phyloP scores from a whole-genome alignment of 129 eudicot species.

The Silybum marianum region DNA sequence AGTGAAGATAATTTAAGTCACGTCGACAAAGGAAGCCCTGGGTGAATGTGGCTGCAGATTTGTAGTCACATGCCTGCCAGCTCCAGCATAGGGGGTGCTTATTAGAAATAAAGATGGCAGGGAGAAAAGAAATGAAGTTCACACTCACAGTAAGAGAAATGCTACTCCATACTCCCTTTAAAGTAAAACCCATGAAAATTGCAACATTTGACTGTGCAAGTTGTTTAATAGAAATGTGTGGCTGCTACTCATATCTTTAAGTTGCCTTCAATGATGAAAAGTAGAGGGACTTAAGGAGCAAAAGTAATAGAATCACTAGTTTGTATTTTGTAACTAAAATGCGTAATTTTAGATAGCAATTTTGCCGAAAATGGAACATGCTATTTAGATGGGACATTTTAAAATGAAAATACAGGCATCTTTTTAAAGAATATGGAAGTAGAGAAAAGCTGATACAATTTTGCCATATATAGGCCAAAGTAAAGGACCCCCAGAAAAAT shows the following conservation, averaged over 20 bases:
- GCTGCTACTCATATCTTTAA: not conserved
- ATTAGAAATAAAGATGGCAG: not conserved
- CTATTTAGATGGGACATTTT: not conserved
- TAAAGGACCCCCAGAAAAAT: not conserved
- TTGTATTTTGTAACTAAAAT: not conserved
- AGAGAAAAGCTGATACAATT: slow-evolving; percentile 15
- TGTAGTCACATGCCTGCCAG: not conserved
- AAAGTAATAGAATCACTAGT: not conserved
- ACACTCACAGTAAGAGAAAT: not conserved
- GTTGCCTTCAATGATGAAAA: not conserved
- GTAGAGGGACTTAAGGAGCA: not conserved
- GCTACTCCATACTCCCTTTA: not conserved
- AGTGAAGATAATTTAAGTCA: not conserved
- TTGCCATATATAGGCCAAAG: not conserved
- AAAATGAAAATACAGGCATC: not conserved
- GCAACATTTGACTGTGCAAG: not conserved
- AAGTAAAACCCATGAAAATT: not conserved
- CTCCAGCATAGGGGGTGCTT: not conserved
- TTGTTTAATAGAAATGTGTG: not conserved
- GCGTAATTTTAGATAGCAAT: not conserved
- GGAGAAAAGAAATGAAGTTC: not conserved
- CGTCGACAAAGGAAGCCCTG: not conserved
- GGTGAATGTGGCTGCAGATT: not conserved
- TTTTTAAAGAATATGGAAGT: not conserved
- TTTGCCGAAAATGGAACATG: not conserved